Percentiles rank a stretch among this genome's conserved stretches.
phyloP scores from a whole-genome alignment of 1,139 yeast species.

The Spencermartinsiella ligniputridi region DNA sequence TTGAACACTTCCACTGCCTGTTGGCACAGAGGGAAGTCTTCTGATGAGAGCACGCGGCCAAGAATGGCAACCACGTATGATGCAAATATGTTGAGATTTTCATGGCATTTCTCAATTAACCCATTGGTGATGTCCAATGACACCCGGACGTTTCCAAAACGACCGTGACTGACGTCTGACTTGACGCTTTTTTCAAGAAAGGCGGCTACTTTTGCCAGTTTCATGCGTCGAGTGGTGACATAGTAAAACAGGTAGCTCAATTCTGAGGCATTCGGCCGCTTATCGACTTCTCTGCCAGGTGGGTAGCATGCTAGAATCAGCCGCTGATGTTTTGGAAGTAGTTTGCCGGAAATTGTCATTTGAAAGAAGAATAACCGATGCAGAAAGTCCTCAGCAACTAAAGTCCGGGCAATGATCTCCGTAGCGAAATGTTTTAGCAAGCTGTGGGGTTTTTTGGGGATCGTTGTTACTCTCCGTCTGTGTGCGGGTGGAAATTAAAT shows the following conservation, averaged over 20 bases:
- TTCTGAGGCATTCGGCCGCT: constrained; percentile 89
- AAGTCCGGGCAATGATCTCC: too few relatives aligned
- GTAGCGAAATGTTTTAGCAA: too few relatives aligned
- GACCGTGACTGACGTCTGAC: constrained; percentile 55
- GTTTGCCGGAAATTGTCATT: background rate
- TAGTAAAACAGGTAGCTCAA: constrained; percentile 82
- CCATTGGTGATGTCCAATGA: constrained; percentile 68
- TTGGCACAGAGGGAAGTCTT: constrained; percentile 56
- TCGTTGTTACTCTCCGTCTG: too few relatives aligned
- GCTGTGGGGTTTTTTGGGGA: too few relatives aligned
- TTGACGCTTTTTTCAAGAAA: constrained; percentile 63
- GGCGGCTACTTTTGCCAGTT: constrained; percentile 77
- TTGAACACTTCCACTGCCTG: constrained; percentile 43
- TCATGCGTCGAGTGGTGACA: constrained; percentile 86
- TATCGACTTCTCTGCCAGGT: constrained; percentile 76
- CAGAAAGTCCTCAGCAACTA: too few relatives aligned
- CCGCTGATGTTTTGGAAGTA: constrained; percentile 75
- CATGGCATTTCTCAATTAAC: constrained; percentile 70
- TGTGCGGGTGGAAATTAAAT: too few relatives aligned
- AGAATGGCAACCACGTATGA: constrained; percentile 40
- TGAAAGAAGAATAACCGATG: too few relatives aligned
- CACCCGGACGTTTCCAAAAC: constrained; percentile 78
- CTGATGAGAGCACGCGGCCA: constrained; percentile 41
- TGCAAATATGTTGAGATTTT: constrained; percentile 81
- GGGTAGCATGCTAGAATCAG: constrained; percentile 91